Base-by-base conservation (phyloP, 352 stramenopile genomes). In the Peronospora destructor region DNA sequence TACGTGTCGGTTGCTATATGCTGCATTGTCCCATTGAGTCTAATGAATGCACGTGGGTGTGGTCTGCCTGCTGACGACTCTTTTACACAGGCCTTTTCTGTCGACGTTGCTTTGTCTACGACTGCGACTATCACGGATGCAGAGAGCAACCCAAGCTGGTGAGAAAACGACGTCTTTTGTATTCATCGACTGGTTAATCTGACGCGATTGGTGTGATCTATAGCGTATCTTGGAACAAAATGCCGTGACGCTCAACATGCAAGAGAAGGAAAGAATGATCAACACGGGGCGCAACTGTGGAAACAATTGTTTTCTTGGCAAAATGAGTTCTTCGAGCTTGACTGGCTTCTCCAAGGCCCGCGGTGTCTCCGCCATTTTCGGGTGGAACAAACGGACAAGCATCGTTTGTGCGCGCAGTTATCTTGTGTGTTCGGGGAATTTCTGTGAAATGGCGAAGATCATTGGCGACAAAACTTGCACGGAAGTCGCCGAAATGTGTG, bases 71-170 rank as follows among this genome's bases (percentile, higher is more conserved):
- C 9, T 47, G 32, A n/a, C 32, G 6, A 36, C 16, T 50, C 9
- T 16, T 50, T 23, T 42, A 9, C 23, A 13, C 29, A 88, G 76
- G 71, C 39, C 63, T 92, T 25, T 88, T 91, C 29, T 92, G 82
- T 52, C 68, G 79, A 21, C 61, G 73, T n/a, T 92, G 82, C 55
- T 89, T 83, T 54, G 68, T 84, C 10, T 92, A 92, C 44, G 82
- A 92, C 56, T 92, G 82, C 40, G 75, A 92, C 49, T 89, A 91
- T 46, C 82, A 92, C 45, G 76, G 75, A 35, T 85, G 71, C 21
- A 19, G 64, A 4, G 73, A 80, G 23, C 56, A 73, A 1, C 69
- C 77, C 0, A 77, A 81, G 49, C 66, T 91, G 44, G 78, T 85
- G 45, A 38, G 29, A 45, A n/a, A 7, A 11, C 0, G 21, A 25